phyloP scores from a whole-genome alignment of 805 yeast genomes.

The Lipomyces sp. region DNA sequence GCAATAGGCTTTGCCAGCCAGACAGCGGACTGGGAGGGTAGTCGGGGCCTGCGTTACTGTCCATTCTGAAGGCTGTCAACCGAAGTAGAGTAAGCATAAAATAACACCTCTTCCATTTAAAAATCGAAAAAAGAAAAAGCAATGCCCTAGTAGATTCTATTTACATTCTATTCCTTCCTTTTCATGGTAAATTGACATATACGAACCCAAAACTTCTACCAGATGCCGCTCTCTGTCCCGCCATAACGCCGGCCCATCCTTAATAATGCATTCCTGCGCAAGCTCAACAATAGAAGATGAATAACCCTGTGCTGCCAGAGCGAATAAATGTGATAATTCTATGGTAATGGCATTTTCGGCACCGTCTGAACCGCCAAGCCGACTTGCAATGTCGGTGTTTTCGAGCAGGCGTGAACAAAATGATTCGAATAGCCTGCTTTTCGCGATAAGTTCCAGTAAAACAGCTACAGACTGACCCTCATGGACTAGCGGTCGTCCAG shows the following conservation, averaged over 20 bases:
- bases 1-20: too few relatives aligned
- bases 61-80: too few relatives aligned
- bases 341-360: too few relatives aligned
- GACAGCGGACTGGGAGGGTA: too few relatives aligned
- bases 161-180: too few relatives aligned
- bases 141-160: too few relatives aligned
- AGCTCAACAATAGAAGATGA: background rate
- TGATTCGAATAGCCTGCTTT: background rate
- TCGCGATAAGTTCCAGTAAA: background rate
- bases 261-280: background rate
- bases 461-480: background rate
- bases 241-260: background rate
- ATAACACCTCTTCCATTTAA: too few relatives aligned
- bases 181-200: too few relatives aligned
- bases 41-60: too few relatives aligned
- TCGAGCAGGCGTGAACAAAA: conserved; percentile 1
- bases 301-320: background rate
- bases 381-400: background rate
- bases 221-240: conserved; percentile 3
- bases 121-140: too few relatives aligned
- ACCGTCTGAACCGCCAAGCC: background rate
- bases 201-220: background rate
- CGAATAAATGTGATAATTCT: too few relatives aligned
- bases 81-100: too few relatives aligned
- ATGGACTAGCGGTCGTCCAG: background rate